These are phyloP conservation scores for Lactarius hengduanensis DNA, from an alignment of 768 basidiomycete genomes.

Conservation along the genomic window DNA sequence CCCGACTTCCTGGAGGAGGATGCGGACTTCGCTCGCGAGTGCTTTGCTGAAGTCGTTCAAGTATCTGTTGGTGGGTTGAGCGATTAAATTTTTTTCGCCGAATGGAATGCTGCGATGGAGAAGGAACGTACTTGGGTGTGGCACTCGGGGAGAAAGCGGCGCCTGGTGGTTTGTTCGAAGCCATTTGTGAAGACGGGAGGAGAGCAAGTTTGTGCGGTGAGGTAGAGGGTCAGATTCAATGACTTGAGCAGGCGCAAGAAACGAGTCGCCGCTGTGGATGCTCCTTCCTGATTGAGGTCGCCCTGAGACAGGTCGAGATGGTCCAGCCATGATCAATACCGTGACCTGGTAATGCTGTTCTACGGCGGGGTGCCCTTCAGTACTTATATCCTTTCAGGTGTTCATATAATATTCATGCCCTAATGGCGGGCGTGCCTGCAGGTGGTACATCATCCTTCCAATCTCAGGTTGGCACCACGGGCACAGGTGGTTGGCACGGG, in stretches of 20 bases:
- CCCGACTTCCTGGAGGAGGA: slow-evolving; percentile 58
- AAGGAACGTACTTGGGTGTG: slow-evolving; percentile 19
- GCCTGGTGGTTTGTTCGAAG: slow-evolving; percentile 6
- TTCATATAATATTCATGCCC: background rate
- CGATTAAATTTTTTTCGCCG: background rate
- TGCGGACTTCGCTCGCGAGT: slow-evolving; percentile 59
- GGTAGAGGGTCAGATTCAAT: background rate
- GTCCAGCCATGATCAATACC: background rate
- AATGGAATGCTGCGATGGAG: background rate
- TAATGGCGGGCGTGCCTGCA: background rate
- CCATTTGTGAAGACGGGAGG: slow-evolving; percentile 2
- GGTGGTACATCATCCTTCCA: background rate
- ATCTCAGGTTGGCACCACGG: background rate
- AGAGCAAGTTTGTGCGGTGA: background rate
- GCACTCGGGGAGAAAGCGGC: slow-evolving; percentile 14
- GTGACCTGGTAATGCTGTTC: background rate
- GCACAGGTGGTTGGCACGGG: background rate
- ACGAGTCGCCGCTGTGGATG: background rate
- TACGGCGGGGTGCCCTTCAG: background rate
- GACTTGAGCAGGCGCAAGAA: background rate
- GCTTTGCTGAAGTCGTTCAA: slow-evolving; percentile 63
- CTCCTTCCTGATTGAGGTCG: background rate
- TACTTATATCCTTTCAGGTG: background rate
- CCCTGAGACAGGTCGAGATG: background rate
- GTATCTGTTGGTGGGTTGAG: slow-evolving; percentile 38